Evolutionary conservation across 2,329 filamentous ascomycete species (phyloP).

Genomic region (Xylariaceae sp.): DNA sequence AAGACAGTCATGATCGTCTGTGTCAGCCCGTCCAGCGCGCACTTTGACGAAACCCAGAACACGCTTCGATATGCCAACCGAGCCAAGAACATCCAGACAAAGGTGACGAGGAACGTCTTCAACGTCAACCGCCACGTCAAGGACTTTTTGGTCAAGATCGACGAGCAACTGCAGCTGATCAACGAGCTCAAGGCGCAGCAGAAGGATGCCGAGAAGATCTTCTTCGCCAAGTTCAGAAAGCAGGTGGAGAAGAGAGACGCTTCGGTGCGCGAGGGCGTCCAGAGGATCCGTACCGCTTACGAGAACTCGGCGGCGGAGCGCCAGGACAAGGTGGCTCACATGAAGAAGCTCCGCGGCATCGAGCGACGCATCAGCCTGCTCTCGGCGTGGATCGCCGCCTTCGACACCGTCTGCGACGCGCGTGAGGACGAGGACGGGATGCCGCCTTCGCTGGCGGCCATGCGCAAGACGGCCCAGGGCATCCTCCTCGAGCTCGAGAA

Average conservation of each 20-base stretch:
- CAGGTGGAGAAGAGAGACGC: slow-evolving; percentile 78
- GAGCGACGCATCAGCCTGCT: slow-evolving; percentile 80
- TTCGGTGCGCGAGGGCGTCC: slow-evolving; percentile 70
- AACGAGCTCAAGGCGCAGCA: slow-evolving; percentile 92
- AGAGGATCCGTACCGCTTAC: slow-evolving; percentile 75
- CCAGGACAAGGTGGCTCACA: slow-evolving; percentile 69
- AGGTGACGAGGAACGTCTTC: slow-evolving; percentile 97
- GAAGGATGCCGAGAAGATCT: slow-evolving; percentile 76
- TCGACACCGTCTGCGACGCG: slow-evolving; percentile 73
- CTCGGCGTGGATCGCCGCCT: slow-evolving; percentile 89
- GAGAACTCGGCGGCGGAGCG: slow-evolving; percentile 74
- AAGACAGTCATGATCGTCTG: slow-evolving; percentile 99
- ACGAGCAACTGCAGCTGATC: slow-evolving; percentile 95
- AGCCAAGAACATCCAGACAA: slow-evolving; percentile 99
- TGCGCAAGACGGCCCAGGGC: slow-evolving; percentile 83
- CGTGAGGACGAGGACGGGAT: slow-evolving; percentile 62
- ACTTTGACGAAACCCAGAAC: slow-evolving; percentile 98
- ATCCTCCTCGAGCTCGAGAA: slow-evolving; percentile 85
- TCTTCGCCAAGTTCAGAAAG: slow-evolving; percentile 86
- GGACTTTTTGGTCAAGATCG: slow-evolving; percentile 98
- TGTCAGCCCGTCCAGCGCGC: slow-evolving; percentile 89
- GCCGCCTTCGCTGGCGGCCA: slow-evolving; percentile 63
- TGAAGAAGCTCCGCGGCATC: slow-evolving; percentile 77
- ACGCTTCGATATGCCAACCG: slow-evolving; percentile 95
- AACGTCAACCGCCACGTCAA: slow-evolving; percentile 99